Evolutionary conservation across 306 rosid species (phyloP).

Genomic region (Prunus campanulata): DNA sequence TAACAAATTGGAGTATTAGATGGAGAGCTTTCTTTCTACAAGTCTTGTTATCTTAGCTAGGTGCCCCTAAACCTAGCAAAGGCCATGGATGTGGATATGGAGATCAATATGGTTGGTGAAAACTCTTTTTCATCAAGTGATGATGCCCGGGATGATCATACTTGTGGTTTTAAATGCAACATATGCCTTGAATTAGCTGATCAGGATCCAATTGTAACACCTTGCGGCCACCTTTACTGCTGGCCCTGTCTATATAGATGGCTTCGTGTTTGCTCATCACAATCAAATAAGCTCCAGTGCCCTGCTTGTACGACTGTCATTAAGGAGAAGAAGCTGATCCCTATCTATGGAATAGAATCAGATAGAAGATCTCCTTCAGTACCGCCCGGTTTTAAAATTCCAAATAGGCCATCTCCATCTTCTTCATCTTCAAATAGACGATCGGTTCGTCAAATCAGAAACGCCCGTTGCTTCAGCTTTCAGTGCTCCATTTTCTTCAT

Average conservation of each 20-base stretch:
- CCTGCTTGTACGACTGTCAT: constrained; percentile 2
- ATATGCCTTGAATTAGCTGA: constrained; percentile 18
- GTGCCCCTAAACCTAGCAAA: too few species aligned
- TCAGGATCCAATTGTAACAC: constrained; percentile 24
- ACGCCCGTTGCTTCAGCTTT: neutral
- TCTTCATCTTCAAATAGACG: neutral
- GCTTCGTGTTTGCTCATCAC: neutral
- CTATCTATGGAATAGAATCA: constrained; percentile 4
- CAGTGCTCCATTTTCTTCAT: neutral
- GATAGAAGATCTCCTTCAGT: neutral
- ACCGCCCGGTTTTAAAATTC: neutral
- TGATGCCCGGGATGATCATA: neutral
- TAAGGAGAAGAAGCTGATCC: neutral
- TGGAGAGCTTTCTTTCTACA: too few species aligned
- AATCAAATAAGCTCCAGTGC: neutral
- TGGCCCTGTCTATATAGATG: constrained; percentile 15
- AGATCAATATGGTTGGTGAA: neutral
- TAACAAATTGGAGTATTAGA: too few species aligned
- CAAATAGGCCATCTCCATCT: neutral
- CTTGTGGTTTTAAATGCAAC: constrained; percentile 1
- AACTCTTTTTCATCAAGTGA: neutral
- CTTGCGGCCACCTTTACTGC: constrained; percentile 26
- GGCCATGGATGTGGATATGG: neutral
- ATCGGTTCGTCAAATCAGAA: neutral
- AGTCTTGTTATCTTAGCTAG: too few species aligned